Percentiles rank a stretch among this genome's conserved stretches.
These are phyloP conservation scores for Serendipita vermifera DNA, from an alignment of 768 basidiomycete genomes.

Conservation along the genomic window DNA sequence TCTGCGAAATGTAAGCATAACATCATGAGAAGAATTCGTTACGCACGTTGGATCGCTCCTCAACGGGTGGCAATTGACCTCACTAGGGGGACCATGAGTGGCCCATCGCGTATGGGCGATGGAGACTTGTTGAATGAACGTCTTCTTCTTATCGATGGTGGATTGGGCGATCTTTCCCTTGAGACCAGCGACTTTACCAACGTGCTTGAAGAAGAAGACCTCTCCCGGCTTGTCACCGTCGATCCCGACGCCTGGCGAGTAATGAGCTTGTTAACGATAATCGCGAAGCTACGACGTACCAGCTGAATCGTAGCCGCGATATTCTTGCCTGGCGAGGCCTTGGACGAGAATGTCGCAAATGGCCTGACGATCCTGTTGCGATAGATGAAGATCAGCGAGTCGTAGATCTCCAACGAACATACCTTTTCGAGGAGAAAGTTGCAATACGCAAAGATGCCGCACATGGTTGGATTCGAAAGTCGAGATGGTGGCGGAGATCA, in stretches of 20 bases:
- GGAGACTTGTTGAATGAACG: slow-evolving; percentile 74
- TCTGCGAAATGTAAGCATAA: slow-evolving; percentile 12
- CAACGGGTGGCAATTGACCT: slow-evolving; percentile 89
- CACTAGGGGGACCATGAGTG: slow-evolving; percentile 84
- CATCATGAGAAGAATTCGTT: background rate
- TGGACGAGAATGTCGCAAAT: slow-evolving; percentile 82
- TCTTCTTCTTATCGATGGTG: slow-evolving; percentile 57
- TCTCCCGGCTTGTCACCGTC: slow-evolving; percentile 79
- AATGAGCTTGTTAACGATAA: background rate
- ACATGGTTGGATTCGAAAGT: slow-evolving; percentile 35
- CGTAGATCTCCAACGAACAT: slow-evolving; percentile 19
- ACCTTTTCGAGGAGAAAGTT: slow-evolving; percentile 93
- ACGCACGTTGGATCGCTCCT: slow-evolving; percentile 54
- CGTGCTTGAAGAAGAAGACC: slow-evolving; percentile 86
- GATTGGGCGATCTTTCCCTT: slow-evolving; percentile 77
- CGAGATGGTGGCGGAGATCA: background rate
- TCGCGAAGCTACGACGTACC: slow-evolving; percentile 19
- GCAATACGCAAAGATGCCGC: slow-evolving; percentile 95
- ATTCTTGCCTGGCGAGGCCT: slow-evolving; percentile 90
- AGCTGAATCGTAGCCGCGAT: slow-evolving; percentile 96
- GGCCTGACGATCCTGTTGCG: slow-evolving; percentile 67
- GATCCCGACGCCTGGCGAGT: slow-evolving; percentile 48
- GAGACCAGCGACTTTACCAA: slow-evolving; percentile 90
- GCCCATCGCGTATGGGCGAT: slow-evolving; percentile 99
- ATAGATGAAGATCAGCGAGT: background rate